Evolutionary conservation across 1,139 yeast species (phyloP).

Genomic region (Scheffersomyces illinoinensis): DNA sequence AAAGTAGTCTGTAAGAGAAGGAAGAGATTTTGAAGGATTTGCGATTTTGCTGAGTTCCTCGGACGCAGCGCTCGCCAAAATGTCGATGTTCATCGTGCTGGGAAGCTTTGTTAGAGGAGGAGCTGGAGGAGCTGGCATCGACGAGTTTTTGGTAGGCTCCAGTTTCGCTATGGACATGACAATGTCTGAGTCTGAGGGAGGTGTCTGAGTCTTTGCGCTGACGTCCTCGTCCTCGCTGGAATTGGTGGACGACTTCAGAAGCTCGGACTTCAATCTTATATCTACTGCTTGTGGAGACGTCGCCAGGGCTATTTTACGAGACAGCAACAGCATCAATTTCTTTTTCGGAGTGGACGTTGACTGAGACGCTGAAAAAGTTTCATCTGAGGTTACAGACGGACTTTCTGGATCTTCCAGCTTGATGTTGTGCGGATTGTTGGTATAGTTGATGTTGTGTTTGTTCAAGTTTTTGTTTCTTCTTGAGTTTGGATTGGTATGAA

Average conservation of each 20-base stretch:
- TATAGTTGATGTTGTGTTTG: conserved; percentile 12
- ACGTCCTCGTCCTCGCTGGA: conserved; percentile 4
- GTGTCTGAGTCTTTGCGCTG: conserved; percentile 7
- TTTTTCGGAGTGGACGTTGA: neutral
- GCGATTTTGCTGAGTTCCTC: conserved; percentile 50
- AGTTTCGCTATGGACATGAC: conserved; percentile 5
- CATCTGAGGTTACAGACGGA: neutral
- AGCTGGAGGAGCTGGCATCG: neutral
- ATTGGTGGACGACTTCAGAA: neutral
- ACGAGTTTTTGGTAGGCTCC: conserved; percentile 5
- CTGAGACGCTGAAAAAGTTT: neutral
- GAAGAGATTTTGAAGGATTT: conserved; percentile 54
- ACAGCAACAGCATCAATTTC: neutral
- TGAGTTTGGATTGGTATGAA: conserved; percentile 63
- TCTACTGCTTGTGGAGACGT: neutral
- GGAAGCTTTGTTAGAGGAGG: conserved; percentile 9
- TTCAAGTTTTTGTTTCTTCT: conserved; percentile 52
- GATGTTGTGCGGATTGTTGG: conserved; percentile 3
- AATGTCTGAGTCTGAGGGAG: conserved; percentile 7
- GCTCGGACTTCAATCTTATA: neutral
- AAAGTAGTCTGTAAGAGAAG: conserved; percentile 65
- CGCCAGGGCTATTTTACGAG: neutral
- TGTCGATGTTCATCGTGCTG: conserved; percentile 62
- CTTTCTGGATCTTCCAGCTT: conserved; percentile 2
- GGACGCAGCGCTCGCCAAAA: conserved; percentile 80